Evolutionary conservation across 352 stramenopile species (phyloP).

Genomic region (Phytopythium kandeliae): DNA sequence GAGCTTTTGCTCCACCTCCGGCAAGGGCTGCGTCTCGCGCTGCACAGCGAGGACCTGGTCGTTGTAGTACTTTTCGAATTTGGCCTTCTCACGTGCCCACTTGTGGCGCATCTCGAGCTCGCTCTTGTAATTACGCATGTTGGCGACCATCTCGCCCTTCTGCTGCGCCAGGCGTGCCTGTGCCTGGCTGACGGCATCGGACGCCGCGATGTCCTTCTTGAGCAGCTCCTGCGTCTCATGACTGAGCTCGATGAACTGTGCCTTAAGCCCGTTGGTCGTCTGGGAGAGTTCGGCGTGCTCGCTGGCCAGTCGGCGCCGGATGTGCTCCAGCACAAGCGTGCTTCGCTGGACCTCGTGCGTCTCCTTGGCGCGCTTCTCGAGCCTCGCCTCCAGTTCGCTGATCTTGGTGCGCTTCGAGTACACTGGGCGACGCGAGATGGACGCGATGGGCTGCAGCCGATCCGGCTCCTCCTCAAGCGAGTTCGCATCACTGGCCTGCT

Average conservation of each 20-base stretch:
- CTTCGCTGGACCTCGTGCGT: slow-evolving; percentile 53
- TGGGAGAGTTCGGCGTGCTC: slow-evolving; percentile 47
- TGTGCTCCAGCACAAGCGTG: slow-evolving; percentile 73
- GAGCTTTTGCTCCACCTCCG: not conserved
- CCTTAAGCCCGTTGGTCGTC: slow-evolving; percentile 61
- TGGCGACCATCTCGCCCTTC: slow-evolving; percentile 61
- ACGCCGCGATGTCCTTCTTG: slow-evolving; percentile 68
- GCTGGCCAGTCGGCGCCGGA: slow-evolving; percentile 61
- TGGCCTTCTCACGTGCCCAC: slow-evolving; percentile 72
- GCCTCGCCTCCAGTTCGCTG: slow-evolving; percentile 52
- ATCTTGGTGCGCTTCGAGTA: slow-evolving; percentile 87
- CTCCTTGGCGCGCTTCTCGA: slow-evolving; percentile 55
- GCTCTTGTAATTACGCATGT: slow-evolving; percentile 52
- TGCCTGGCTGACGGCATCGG: slow-evolving; percentile 64
- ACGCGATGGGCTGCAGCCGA: slow-evolving; percentile 61
- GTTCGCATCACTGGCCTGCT: slow-evolving; percentile 5
- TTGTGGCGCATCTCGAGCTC: slow-evolving; percentile 71
- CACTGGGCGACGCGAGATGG: slow-evolving; percentile 68
- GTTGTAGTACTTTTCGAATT: slow-evolving; percentile 85
- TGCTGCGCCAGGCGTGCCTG: slow-evolving; percentile 61
- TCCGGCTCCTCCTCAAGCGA: slow-evolving; percentile 41
- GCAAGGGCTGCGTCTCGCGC: slow-evolving; percentile 3
- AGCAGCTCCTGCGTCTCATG: slow-evolving; percentile 72
- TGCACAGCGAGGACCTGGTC: slow-evolving; percentile 43
- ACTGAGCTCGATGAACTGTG: slow-evolving; percentile 44